Evolutionary conservation across 768 basidiomycete species (phyloP).

Genomic region (Dioszegia crocea): DNA sequence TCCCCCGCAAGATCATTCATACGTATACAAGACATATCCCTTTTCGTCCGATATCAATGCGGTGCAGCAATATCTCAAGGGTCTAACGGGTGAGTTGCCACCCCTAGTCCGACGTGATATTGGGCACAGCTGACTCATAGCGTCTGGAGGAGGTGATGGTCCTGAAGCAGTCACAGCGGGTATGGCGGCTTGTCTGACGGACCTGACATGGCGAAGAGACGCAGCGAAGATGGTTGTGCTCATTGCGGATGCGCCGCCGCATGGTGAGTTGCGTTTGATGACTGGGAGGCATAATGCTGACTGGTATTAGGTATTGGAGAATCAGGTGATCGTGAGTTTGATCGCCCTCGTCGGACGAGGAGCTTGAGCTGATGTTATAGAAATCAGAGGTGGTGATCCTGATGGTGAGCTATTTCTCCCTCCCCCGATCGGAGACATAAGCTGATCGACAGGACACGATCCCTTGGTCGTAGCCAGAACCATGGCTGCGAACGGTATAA

Average conservation of each 20-base stretch:
- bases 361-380: constrained; percentile 50
- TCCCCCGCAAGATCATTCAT: constrained; percentile 94
- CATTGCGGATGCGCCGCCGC: constrained; percentile 95
- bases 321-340: constrained; percentile 78
- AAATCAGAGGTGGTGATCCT: constrained; percentile 89
- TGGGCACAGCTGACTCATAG: constrained; percentile 18
- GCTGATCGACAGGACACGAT: constrained; percentile 58
- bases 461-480: constrained; percentile 77
- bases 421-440: background rate
- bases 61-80: constrained; percentile 76
- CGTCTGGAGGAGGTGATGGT: constrained; percentile 61
- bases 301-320: constrained; percentile 78
- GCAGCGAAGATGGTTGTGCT: constrained; percentile 95
- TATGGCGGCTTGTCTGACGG: constrained; percentile 68
- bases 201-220: constrained; percentile 82
- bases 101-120: background rate
- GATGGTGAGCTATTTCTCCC: constrained; percentile 55
- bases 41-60: constrained; percentile 87
- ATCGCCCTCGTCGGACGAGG: background rate
- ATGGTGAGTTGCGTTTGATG: constrained; percentile 62
- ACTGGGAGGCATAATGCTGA: too few species aligned
- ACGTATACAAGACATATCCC: constrained; percentile 86
- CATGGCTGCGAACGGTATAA: constrained; percentile 89
- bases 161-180: constrained; percentile 96
- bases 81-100: constrained; percentile 52